Conservation (phyloP, 2,329 filamentous ascomycete species). For the Neobulgaria alba region DNA sequence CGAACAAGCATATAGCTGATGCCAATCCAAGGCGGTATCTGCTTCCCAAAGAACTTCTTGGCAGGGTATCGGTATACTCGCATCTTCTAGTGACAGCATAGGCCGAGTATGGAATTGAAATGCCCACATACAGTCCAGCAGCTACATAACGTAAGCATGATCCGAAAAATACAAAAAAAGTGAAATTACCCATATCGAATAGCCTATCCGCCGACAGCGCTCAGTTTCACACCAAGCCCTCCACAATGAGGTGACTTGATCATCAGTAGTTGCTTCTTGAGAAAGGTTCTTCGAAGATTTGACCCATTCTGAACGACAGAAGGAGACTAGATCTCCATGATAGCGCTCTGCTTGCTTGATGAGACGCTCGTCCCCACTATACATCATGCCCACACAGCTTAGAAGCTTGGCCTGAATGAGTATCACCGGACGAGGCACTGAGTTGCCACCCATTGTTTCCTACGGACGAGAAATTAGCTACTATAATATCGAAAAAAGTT, state of each 20-base stretch:
- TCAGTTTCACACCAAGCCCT: slow-evolving; percentile 32
- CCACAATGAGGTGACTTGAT: slow-evolving; percentile 25
- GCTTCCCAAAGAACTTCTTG: slow-evolving; percentile 35
- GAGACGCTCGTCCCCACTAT: slow-evolving; percentile 17
- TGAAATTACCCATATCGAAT: slow-evolving; percentile 34
- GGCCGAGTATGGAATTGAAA: slow-evolving; percentile 32
- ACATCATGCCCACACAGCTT: slow-evolving; percentile 20
- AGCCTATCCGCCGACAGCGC: slow-evolving; percentile 31
- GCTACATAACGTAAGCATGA: slow-evolving; percentile 19
- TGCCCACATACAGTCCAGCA: slow-evolving; percentile 34
- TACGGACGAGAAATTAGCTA: slow-evolving; percentile 1
- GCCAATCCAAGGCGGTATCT: slow-evolving; percentile 28
- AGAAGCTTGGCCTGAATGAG: slow-evolving; percentile 21
- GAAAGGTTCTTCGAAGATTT: slow-evolving; percentile 3
- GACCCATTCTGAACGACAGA: slow-evolving; percentile 17
- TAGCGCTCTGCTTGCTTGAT: slow-evolving; percentile 6
- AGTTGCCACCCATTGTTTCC: slow-evolving; percentile 6
- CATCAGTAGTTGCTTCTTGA: slow-evolving; percentile 3
- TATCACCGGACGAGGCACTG: slow-evolving; percentile 6
- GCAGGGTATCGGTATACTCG: slow-evolving; percentile 32
- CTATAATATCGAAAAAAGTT: background rate
- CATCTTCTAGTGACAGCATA: slow-evolving; percentile 33
- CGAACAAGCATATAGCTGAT: slow-evolving; percentile 16
- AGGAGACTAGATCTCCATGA: slow-evolving; percentile 16
- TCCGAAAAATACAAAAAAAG: background rate